phyloP scores from a whole-genome alignment of 371 early-diverging fungal species.

The Apophysomyces variabilis region DNA sequence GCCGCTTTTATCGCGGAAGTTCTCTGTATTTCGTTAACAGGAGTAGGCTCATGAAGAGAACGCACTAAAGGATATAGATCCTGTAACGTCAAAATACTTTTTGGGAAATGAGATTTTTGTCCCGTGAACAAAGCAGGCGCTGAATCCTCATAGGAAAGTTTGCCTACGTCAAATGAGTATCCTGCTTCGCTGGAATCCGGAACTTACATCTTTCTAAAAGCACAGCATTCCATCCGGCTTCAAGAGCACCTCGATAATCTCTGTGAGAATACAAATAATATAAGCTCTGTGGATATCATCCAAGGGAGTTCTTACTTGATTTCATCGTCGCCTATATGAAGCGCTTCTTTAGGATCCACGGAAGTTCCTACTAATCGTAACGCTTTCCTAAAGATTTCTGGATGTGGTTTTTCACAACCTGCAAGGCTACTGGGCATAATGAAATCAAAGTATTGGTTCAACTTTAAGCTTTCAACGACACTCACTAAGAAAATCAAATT shows the following conservation, averaged over 20 bases:
- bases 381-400: conserved; percentile 26
- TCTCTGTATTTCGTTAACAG: not conserved
- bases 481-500: conserved; percentile 10
- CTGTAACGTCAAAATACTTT: conserved; percentile 32
- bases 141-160: conserved; percentile 39
- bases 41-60: not conserved
- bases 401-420: conserved; percentile 24
- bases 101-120: conserved; percentile 17
- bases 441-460: conserved; percentile 25
- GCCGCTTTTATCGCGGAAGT: not conserved
- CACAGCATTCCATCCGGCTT: conserved; percentile 47
- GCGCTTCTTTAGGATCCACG: conserved; percentile 24
- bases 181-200: not conserved
- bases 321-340: conserved; percentile 48
- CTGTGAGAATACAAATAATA: not conserved
- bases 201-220: conserved; percentile 39
- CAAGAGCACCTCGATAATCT: conserved; percentile 31
- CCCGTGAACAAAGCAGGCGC: conserved; percentile 20
- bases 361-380: conserved; percentile 26
- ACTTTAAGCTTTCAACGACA: conserved; percentile 20
- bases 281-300: not conserved
- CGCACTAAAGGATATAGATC: conserved; percentile 31
- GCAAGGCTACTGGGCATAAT: conserved; percentile 24
- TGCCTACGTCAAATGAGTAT: conserved; percentile 17
- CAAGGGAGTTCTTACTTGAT: conserved; percentile 27